Base-by-base conservation (phyloP, 2,329 filamentous ascomycete genomes). In the Dactylellina parvicollis region DNA sequence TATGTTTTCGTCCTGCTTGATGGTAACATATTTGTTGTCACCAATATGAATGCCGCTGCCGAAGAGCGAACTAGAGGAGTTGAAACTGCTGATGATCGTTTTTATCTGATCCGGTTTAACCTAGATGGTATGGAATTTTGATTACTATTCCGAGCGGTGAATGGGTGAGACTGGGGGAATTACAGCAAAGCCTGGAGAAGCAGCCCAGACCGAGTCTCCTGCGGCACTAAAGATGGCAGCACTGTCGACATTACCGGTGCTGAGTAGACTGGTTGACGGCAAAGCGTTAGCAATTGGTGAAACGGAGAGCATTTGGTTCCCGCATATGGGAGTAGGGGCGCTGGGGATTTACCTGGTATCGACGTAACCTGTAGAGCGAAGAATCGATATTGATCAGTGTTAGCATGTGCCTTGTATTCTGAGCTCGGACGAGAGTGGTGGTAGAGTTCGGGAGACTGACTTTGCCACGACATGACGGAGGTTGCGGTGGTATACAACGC, bases 171-270 rank as follows among this genome's bases (percentile, higher is more conserved):
- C 38, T 36, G 26, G 59, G 50, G 28, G 46, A 50, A 60, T 81
- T 89, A 96, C 92, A 80, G 85, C 83, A 84, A 96, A 96, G 77
- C 85, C 86, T 60, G 86, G 20, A 26, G 88, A 88, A 42, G 84
- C 81, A 74, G 92, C 92, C 92, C 92, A 96, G 78, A 87, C 85
- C 80, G 89, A 92, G 82, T 91, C 90, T 78, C 92, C 91, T 77
- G 90, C 90, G 76, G 83, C 83, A 82, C 90, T 92, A 85, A 95
- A 88, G 81, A 96, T 92, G 80, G 91, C 90, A 79, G 86, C 92
- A 84, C 92, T 89, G 84, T 95, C 90, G 80, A 96, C 83, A 81
- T 93, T 89, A 79, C 89, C 89, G 78, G 86, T 89, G 83, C 86
- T 89, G 79, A 96, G 86, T 79, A 96, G 88, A 86, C 92, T 96